Conservation (phyloP, 2,329 filamentous ascomycete species). For the Aspergillus terreus region DNA sequence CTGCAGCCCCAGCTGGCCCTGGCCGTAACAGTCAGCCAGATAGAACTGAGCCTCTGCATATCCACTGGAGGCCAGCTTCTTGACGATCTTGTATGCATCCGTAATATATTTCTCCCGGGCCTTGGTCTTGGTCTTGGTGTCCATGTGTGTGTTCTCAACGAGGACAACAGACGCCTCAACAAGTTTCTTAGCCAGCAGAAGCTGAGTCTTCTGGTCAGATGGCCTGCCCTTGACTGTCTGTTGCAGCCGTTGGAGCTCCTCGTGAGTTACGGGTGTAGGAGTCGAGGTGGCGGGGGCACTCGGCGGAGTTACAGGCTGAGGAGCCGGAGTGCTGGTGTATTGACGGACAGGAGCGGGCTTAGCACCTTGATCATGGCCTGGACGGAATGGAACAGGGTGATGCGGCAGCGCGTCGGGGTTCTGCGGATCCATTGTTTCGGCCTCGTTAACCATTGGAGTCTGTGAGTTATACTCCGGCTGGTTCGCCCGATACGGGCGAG, state of each 20-base stretch:
- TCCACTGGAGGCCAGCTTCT: conserved; percentile 72
- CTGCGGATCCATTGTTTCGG: conserved; percentile 19
- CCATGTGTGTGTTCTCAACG: conserved; percentile 68
- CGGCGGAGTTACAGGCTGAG: not conserved
- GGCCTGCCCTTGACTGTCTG: conserved; percentile 67
- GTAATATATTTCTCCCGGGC: conserved; percentile 76
- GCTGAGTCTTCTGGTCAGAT: conserved; percentile 65
- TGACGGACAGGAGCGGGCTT: conserved; percentile 53
- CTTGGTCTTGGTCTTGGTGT: conserved; percentile 59
- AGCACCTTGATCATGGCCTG: conserved; percentile 44
- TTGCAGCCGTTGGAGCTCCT: conserved; percentile 73
- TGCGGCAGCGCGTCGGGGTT: conserved; percentile 55
- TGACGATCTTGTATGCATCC: conserved; percentile 86
- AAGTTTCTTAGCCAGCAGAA: conserved; percentile 75
- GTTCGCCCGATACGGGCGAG: conserved; percentile 18
- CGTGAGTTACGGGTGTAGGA: conserved; percentile 63
- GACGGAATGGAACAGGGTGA: conserved; percentile 54
- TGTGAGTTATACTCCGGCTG: conserved; percentile 21
- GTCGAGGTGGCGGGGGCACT: conserved; percentile 14
- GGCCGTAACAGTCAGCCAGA: conserved; percentile 82
- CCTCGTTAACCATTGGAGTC: conserved; percentile 8
- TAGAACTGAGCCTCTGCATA: conserved; percentile 91
- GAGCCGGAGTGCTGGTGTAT: conserved; percentile 36
- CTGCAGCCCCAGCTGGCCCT: conserved; percentile 73
- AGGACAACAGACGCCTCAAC: conserved; percentile 80